Conservation (phyloP, 768 basidiomycete species). For the Lentinula boryana region DNA sequence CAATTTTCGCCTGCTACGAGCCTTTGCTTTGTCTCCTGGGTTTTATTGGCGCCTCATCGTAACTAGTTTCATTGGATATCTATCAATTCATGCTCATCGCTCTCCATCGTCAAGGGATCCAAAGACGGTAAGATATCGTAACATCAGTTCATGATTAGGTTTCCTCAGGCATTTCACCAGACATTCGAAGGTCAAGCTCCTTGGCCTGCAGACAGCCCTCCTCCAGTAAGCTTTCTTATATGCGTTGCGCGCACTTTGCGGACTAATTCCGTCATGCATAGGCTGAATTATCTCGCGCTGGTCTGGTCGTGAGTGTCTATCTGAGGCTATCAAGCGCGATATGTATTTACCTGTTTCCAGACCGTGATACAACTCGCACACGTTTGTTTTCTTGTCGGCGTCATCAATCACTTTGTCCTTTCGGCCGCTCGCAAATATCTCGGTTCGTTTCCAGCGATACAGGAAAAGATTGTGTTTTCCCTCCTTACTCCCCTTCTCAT, state of each 20-base stretch:
- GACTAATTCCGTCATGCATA: neutral
- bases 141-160: neutral
- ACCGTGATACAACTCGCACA: slow-evolving; percentile 73
- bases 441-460: slow-evolving; percentile 49
- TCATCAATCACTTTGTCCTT: slow-evolving; percentile 65
- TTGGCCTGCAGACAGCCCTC: slow-evolving; percentile 46
- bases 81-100: slow-evolving; percentile 7
- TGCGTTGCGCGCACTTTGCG: neutral
- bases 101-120: slow-evolving; percentile 42
- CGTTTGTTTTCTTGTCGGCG: slow-evolving; percentile 68
- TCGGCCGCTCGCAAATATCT: slow-evolving; percentile 57
- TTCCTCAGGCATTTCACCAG: slow-evolving; percentile 25
- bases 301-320: slow-evolving; percentile 35
- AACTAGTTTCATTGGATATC: slow-evolving; percentile 13
- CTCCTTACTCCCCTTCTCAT: slow-evolving; percentile 63
- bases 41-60: slow-evolving; percentile 57
- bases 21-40: slow-evolving; percentile 60
- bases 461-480: slow-evolving; percentile 65
- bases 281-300: slow-evolving; percentile 46
- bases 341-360: neutral
- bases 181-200: slow-evolving; percentile 73
- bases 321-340: neutral
- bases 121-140: slow-evolving; percentile 40
- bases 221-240: slow-evolving; percentile 26
- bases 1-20: slow-evolving; percentile 70